phyloP scores from a whole-genome alignment of 164 flowering plant species.

The Vitis riparia region DNA sequence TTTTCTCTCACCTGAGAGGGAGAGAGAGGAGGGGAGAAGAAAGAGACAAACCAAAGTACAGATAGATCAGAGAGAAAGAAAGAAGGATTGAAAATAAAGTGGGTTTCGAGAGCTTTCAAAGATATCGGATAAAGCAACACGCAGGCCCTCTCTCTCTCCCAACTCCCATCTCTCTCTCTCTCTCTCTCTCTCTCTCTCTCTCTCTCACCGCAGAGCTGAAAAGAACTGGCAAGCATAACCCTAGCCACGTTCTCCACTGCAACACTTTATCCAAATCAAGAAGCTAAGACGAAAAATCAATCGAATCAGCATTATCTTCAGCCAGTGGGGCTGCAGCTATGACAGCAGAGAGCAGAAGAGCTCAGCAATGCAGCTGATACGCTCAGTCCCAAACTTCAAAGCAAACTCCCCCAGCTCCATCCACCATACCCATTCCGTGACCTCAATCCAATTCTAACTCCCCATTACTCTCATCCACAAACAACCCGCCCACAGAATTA shows the following conservation, averaged over 20 bases:
- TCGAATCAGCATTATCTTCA: conserved; percentile 11
- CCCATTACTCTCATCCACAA: too few relatives aligned
- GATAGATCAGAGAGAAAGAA: conserved; percentile 7
- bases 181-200: conserved; percentile 3
- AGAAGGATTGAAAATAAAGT: background rate
- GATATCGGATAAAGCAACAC: conserved; percentile 11
- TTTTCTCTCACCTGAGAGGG: background rate
- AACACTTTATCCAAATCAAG: conserved; percentile 24
- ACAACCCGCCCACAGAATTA: too few relatives aligned
- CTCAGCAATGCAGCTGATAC: background rate
- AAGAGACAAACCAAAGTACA: conserved; percentile 31
- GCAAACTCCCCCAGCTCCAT: conserved; percentile 5
- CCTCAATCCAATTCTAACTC: background rate
- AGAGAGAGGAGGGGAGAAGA: background rate
- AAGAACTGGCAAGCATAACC: conserved; percentile 23
- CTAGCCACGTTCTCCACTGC: conserved; percentile 26
- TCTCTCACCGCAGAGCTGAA: background rate
- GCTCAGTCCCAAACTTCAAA: conserved; percentile 15
- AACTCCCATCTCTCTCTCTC: conserved; percentile 1
- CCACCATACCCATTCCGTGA: background rate
- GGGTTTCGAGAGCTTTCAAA: conserved; percentile 8
- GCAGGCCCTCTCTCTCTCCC: conserved; percentile 1
- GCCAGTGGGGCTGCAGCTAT: background rate
- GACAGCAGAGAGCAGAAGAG: background rate
- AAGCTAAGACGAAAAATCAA: conserved; percentile 5